A percentile compares a stretch with the other conserved stretches of the same genome.
Evolutionary conservation across 169 alveolate species (phyloP).

Genomic region (Plasmodium coatneyi): DNA sequence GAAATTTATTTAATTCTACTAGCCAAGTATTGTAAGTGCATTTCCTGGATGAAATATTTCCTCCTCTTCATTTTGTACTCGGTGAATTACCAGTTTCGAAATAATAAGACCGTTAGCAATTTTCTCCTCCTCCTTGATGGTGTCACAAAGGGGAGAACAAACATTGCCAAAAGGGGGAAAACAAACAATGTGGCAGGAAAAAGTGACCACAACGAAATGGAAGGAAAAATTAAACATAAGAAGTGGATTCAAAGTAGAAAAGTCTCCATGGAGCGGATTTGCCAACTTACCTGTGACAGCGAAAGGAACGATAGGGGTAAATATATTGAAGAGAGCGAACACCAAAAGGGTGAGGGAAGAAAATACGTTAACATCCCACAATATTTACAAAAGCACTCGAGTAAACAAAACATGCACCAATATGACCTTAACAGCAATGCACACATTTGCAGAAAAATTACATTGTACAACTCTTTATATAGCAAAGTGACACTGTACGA

Average conservation of each 20-base stretch:
- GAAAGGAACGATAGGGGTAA: background rate
- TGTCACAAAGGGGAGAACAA: slow-evolving; percentile 26
- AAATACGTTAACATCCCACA: background rate
- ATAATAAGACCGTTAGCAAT: slow-evolving; percentile 9
- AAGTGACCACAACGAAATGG: background rate
- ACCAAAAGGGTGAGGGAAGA: background rate
- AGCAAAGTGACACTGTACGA: slow-evolving; percentile 55
- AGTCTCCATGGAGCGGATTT: background rate
- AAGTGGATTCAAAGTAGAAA: background rate
- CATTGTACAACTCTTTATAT: slow-evolving; percentile 36
- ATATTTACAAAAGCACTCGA: background rate
- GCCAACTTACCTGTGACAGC: background rate
- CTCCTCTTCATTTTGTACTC: slow-evolving; percentile 59
- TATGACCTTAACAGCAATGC: background rate
- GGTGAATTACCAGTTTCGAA: slow-evolving; percentile 48
- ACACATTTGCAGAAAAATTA: slow-evolving; percentile 21
- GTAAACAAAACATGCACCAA: background rate
- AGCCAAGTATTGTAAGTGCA: slow-evolving; percentile 34
- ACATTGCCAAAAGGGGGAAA: background rate
- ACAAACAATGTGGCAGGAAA: background rate
- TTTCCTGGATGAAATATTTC: slow-evolving; percentile 61
- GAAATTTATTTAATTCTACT: slow-evolving; percentile 49
- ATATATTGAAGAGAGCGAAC: background rate
- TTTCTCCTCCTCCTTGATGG: slow-evolving; percentile 33
- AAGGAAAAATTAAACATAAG: background rate